A percentile compares a stretch with the other conserved stretches of the same genome.
phyloP scores from a whole-genome alignment of 306 rosid species.

The Astragalus membranaceus region DNA sequence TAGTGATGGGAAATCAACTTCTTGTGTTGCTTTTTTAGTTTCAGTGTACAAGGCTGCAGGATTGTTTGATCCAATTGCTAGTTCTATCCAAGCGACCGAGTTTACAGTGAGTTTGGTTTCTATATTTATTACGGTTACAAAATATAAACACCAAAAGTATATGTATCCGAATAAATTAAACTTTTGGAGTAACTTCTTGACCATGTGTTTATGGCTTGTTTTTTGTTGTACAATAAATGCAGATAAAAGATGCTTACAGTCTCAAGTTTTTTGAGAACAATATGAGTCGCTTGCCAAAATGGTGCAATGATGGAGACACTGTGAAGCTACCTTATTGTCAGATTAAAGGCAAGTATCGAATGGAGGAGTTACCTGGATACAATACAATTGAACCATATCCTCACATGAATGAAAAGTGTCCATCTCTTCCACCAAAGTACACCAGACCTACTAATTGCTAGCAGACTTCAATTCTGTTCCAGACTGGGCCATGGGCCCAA shows the following conservation, averaged over 20 bases:
- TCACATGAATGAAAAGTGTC: conserved; percentile 92
- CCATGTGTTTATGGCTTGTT: background rate
- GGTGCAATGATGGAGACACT: conserved; percentile 82
- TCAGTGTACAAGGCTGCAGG: conserved; percentile 95
- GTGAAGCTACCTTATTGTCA: conserved; percentile 92
- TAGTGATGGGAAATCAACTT: conserved; percentile 86
- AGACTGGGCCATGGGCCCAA: no score
- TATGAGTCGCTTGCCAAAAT: conserved; percentile 73
- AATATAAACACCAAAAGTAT: no score
- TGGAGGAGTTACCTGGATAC: conserved; percentile 88
- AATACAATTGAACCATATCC: conserved; percentile 69
- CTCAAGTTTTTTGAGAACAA: conserved; percentile 80
- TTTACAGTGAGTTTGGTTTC: conserved; percentile 92
- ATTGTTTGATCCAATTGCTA: conserved; percentile 71
- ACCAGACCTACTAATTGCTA: conserved; percentile 59
- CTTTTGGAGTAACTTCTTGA: conserved; percentile 18
- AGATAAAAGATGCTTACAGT: conserved; percentile 91
- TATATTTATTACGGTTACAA: no score
- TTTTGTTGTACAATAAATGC: conserved; percentile 31
- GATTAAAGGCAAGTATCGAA: conserved; percentile 76
- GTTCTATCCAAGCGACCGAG: conserved; percentile 88
- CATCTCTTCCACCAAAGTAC: conserved; percentile 78
- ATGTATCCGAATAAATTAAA: no score
- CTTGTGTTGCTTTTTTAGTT: conserved; percentile 82
- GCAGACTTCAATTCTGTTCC: conserved; percentile 14